phyloP scores from a whole-genome alignment of 371 early-diverging fungal genomes.

The Smittium culicis region DNA sequence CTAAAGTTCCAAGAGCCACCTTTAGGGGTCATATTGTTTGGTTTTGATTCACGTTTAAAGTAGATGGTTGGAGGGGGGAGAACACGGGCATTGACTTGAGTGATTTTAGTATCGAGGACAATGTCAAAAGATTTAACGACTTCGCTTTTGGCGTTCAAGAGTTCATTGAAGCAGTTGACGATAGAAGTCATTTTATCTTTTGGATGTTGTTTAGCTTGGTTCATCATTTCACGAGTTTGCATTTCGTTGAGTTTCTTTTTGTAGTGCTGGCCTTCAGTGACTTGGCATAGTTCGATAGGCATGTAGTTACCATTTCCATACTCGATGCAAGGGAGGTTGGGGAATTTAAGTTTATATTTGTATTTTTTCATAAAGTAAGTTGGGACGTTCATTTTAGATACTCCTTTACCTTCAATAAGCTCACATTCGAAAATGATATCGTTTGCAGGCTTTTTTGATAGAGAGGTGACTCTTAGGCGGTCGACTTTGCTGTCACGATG shows the following conservation, averaged over 20 bases:
- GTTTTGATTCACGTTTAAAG: too few relatives aligned
- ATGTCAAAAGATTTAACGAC: slow-evolving; percentile 50
- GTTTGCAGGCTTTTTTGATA: slow-evolving; percentile 49
- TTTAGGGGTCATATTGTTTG: too few relatives aligned
- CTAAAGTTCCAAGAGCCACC: slow-evolving; percentile 86
- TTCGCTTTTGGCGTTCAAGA: slow-evolving; percentile 38
- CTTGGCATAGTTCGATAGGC: slow-evolving; percentile 79
- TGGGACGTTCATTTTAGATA: slow-evolving; percentile 45
- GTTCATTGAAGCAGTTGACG: slow-evolving; percentile 30
- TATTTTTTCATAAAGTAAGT: slow-evolving; percentile 58
- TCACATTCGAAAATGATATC: slow-evolving; percentile 46
- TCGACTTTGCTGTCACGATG: slow-evolving; percentile 37
- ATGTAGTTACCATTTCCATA: slow-evolving; percentile 41
- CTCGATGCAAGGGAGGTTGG: slow-evolving; percentile 70
- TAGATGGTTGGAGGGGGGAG: too few relatives aligned
- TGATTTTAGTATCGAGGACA: too few relatives aligned
- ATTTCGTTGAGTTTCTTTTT: slow-evolving; percentile 7
- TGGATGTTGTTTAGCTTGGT: slow-evolving; percentile 68
- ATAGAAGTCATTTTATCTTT: slow-evolving; percentile 46
- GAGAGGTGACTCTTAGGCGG: slow-evolving; percentile 45
- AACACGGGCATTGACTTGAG: too few relatives aligned
- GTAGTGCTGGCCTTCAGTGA: slow-evolving; percentile 63
- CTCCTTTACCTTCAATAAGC: slow-evolving; percentile 18
- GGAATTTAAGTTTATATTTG: slow-evolving; percentile 46
- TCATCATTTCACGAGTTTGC: slow-evolving; percentile 87